These are phyloP conservation scores for Pterocarpus santalinus DNA, from an alignment of 306 rosid genomes.

Conservation along the genomic window DNA sequence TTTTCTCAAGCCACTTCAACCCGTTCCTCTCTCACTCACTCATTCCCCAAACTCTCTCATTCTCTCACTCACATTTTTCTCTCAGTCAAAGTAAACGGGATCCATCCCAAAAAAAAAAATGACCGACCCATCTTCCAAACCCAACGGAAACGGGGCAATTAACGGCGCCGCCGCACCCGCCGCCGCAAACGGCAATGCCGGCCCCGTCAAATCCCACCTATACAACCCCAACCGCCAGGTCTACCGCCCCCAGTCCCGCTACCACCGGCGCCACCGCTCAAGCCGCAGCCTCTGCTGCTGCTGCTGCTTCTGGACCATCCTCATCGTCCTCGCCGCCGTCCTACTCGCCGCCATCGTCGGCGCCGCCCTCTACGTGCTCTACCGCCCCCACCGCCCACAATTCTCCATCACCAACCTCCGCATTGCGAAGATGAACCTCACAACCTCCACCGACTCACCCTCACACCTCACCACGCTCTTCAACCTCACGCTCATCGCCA, in stretches of 20 bases:
- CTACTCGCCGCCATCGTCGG: constrained; percentile 83
- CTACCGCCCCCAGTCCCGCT: constrained; percentile 76
- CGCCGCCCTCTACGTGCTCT: constrained; percentile 79
- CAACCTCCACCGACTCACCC: constrained; percentile 71
- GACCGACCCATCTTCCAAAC: constrained; percentile 76
- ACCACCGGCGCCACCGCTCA: constrained; percentile 72
- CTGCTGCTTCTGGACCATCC: constrained; percentile 92
- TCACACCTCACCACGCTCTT: constrained; percentile 73
- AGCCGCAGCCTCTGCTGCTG: constrained; percentile 83
- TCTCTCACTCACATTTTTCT: background rate
- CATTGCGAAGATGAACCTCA: constrained; percentile 80
- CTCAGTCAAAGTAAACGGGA: background rate
- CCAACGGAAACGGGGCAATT: constrained; percentile 50
- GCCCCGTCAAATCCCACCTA: constrained; percentile 57
- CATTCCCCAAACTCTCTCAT: background rate
- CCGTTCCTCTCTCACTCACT: background rate
- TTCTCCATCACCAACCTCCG: constrained; percentile 89
- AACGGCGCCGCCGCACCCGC: constrained; percentile 42
- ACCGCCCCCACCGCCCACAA: constrained; percentile 89
- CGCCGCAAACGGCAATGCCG: constrained; percentile 52
- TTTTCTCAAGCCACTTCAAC: constrained; percentile 24
- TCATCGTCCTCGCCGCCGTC: constrained; percentile 56
- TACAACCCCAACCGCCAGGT: constrained; percentile 68
- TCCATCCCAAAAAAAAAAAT: constrained; percentile 28
- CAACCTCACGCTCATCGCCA: constrained; percentile 78